Evolutionary conservation across 192 early-diverging fungal genomes (phyloP).

Genomic region (Backusella macrospora): DNA sequence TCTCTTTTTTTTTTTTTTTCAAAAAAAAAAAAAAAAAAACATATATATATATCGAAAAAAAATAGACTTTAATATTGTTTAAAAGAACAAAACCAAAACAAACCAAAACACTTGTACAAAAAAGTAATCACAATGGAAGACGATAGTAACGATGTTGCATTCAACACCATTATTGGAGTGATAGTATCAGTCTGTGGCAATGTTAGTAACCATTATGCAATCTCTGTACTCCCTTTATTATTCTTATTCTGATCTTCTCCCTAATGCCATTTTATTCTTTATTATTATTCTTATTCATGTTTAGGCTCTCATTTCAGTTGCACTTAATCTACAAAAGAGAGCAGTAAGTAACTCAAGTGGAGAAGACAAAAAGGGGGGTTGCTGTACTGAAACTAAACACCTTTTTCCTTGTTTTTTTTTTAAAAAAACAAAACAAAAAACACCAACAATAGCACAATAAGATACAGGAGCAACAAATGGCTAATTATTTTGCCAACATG

Average conservation of each 20-base stretch:
- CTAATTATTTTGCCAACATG: slow-evolving; percentile 35
- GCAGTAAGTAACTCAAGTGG: slow-evolving; percentile 47
- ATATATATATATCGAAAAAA: not conserved
- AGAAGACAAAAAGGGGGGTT: slow-evolving; percentile 18
- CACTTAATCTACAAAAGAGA: slow-evolving; percentile 74
- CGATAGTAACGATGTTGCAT: slow-evolving; percentile 25
- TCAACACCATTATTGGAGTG: slow-evolving; percentile 63
- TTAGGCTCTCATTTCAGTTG: slow-evolving; percentile 68
- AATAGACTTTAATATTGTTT: not conserved
- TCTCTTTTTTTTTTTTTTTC: not conserved
- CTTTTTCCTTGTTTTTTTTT: too few species aligned
- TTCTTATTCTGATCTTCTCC: not conserved
- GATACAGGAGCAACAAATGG: slow-evolving; percentile 35
- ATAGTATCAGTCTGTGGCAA: slow-evolving; percentile 65
- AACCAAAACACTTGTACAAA: not conserved
- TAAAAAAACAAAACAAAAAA: slow-evolving; percentile 1
- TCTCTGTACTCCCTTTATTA: not conserved
- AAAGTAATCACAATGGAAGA: slow-evolving; percentile 1
- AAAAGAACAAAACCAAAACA: not conserved
- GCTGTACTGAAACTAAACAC: not conserved
- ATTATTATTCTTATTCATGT: not conserved
- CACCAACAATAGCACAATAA: slow-evolving; percentile 27
- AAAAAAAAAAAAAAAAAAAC: not conserved
- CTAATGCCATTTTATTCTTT: not conserved
- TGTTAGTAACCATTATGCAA: slow-evolving; percentile 41